Evolutionary conservation across 2,329 filamentous ascomycete species (phyloP), one percentile per base, ranked within the genome.

Genomic region (Meredithiella fracta): DNA sequence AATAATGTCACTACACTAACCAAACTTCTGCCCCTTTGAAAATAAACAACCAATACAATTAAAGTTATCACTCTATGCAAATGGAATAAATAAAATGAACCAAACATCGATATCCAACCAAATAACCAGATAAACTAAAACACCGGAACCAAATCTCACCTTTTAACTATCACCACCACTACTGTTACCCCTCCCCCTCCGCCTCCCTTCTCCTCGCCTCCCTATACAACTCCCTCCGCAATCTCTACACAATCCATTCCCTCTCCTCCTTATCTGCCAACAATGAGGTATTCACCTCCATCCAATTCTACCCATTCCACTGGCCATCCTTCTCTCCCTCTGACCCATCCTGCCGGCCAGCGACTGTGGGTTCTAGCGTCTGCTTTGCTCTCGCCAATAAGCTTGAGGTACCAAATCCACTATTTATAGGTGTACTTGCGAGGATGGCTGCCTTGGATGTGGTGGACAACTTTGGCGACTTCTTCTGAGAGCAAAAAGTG

Each of bases 371-470:
- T 74, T 4, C 69, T 66, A 1, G 75, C 68, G 60, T 70, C 70
- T 55, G 67, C 68, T 63, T 82, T 78, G 64, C 82, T 77, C 63
- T 82, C 78, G 50, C 79, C 79, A n/a, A 94, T 85, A 31, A 95
- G 73, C 22, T 79, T 77, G 6, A 90, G 82, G 62, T 87, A 92
- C 71, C 86, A 86, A 0, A 85, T 84, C 90, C 89, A 94, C 65
- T 94, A 84, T 61, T 89, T 80, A 60, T 89, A 96, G 0, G 72
- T 74, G 65, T 95, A 96, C 55, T 74, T 76, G 56, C 80, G 81
- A 11, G 38, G 23, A 0, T 75, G 72, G 1, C 77, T 74, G 29
- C 6, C 75, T 34, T 85, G 70, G 63, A 92, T 79, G 51, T 77
- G 71, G n/a, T 59, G 58, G 1, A 80, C 79, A 1, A 86, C 78